phyloP scores from a whole-genome alignment of 345 rosid species.

The Eucalyptus globulus region DNA sequence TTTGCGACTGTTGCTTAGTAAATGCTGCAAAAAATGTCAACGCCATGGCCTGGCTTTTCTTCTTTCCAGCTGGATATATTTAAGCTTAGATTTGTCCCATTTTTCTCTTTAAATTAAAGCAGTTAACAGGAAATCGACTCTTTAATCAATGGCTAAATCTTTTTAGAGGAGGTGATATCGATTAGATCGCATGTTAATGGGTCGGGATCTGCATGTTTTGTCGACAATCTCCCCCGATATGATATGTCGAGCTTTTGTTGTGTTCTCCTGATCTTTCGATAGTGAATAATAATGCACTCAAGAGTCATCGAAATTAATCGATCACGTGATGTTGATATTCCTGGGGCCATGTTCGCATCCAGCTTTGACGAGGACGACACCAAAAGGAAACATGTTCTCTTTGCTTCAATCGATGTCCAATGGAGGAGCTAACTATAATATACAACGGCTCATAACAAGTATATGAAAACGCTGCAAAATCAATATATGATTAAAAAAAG shows the following conservation, averaged over 20 bases:
- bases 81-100: neutral
- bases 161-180: neutral
- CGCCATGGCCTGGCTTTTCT: neutral
- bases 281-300: neutral
- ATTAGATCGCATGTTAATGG: neutral
- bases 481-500: too few species aligned
- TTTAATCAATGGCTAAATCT: neutral
- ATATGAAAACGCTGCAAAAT: neutral
- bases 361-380: neutral
- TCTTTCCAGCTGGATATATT: neutral
- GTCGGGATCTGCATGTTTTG: neutral
- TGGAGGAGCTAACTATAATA: neutral
- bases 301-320: rapidly evolving
- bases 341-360: neutral
- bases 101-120: neutral
- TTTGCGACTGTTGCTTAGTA: neutral
- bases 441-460: neutral
- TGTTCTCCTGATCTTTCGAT: rapidly evolving
- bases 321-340: neutral
- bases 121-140: neutral
- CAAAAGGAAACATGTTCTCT: neutral
- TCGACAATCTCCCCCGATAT: neutral
- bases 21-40: neutral
- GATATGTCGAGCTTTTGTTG: neutral
- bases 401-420: neutral